Evolutionary conservation across 306 rosid genomes (phyloP).

Genomic region (Vachellia pachyceras): DNA sequence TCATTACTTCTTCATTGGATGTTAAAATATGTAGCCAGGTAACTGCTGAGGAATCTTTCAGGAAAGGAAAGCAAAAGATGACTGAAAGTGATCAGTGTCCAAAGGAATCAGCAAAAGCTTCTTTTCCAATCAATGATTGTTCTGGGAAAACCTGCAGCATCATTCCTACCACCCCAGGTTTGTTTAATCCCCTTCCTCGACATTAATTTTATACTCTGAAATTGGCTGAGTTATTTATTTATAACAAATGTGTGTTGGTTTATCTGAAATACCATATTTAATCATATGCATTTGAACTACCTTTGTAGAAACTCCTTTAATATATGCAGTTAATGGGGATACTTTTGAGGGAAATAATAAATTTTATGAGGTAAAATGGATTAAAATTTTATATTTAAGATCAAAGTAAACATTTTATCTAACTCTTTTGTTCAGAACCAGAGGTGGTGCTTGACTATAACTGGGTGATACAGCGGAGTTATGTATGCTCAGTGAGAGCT

Average conservation of each 20-base stretch:
- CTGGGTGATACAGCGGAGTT: background rate
- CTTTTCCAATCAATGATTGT: conserved; percentile 4
- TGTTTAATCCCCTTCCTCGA: conserved; percentile 27
- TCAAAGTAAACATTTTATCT: too few species aligned
- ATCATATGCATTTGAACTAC: too few species aligned
- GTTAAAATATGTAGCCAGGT: conserved; percentile 8
- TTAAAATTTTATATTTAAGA: too few species aligned
- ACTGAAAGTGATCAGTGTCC: conserved; percentile 4
- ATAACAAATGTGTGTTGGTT: too few species aligned
- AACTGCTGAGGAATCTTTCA: conserved; percentile 30
- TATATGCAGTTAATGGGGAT: too few species aligned
- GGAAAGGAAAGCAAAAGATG: conserved; percentile 35
- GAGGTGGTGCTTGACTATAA: too few species aligned
- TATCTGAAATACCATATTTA: too few species aligned
- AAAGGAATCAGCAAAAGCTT: conserved; percentile 32
- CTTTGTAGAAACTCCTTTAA: too few species aligned
- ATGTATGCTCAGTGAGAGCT: background rate
- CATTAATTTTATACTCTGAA: background rate
- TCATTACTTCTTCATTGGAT: conserved; percentile 33
- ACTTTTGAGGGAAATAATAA: too few species aligned
- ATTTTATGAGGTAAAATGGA: too few species aligned
- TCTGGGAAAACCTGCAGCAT: conserved; percentile 33
- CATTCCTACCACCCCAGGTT: conserved; percentile 49
- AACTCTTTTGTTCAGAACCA: too few species aligned
- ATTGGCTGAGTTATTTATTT: too few species aligned